Percentiles rank a stretch among this genome's conserved stretches.
phyloP scores from a whole-genome alignment of 352 stramenopile genomes.

The Pythium oligandrum region DNA sequence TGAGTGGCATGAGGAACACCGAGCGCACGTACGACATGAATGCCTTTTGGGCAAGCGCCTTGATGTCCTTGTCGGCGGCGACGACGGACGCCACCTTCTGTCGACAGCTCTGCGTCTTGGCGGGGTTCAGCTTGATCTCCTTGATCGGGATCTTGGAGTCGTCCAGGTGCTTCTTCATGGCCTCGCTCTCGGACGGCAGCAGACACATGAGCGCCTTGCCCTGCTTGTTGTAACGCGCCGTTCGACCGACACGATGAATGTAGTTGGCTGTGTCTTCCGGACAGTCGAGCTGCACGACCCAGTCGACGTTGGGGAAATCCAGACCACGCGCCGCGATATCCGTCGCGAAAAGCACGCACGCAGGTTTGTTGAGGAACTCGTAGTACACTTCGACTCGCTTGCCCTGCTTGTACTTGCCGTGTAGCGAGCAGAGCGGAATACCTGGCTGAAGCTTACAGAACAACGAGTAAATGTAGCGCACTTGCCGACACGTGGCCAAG shows the following conservation, averaged over 20 bases:
- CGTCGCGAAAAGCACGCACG: constrained; percentile 96
- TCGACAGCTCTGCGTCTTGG: constrained; percentile 91
- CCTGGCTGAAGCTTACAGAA: constrained; percentile 97
- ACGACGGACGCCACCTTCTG: constrained; percentile 91
- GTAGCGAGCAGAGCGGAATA: constrained; percentile 94
- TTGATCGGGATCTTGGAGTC: constrained; percentile 94
- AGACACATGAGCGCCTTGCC: constrained; percentile 93
- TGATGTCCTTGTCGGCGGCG: constrained; percentile 92
- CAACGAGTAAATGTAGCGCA: constrained; percentile 93
- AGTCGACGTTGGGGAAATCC: constrained; percentile 99
- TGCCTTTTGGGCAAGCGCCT: constrained; percentile 95
- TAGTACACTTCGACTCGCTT: constrained; percentile 99
- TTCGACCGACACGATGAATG: constrained; percentile 97
- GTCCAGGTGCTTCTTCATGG: constrained; percentile 84
- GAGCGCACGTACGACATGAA: constrained; percentile 98
- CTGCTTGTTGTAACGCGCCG: constrained; percentile 93
- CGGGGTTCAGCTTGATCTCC: constrained; percentile 95
- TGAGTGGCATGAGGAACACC: constrained; percentile 94
- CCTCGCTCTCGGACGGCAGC: constrained; percentile 87
- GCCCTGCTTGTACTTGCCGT: constrained; percentile 98
- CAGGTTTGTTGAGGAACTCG: constrained; percentile 94
- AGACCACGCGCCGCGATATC: constrained; percentile 97
- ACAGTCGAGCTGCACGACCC: constrained; percentile 97
- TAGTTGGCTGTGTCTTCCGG: constrained; percentile 98
- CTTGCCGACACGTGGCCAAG: constrained; percentile 95